Evolutionary conservation across 2,329 filamentous ascomycete genomes (phyloP), one percentile per base, ranked within the genome.

Genomic region (Cytospora chrysosperma): DNA sequence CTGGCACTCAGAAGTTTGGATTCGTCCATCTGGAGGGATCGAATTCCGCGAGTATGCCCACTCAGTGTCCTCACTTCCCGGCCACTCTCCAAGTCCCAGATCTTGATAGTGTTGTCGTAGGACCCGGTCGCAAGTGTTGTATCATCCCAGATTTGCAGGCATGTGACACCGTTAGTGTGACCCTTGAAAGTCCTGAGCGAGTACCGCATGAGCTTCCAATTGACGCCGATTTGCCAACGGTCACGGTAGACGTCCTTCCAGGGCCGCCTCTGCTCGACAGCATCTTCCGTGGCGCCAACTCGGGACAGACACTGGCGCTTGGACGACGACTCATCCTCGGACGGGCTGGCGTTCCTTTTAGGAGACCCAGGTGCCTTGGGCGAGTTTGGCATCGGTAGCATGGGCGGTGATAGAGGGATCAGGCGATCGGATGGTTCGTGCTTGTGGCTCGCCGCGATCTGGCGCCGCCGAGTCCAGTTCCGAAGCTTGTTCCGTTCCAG

Each of bases 171-270:
- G 73, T 97, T 97, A 13, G 86, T 88, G 75, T 98, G 82, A 1
- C 93, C 94, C 69, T 88, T 89, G 75, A 99, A 92, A 15, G 90
- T 86, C 72, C 89, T 93, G 69, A 91, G 89, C 8, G 88, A 88
- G 77, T 90, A 98, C 43, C 94, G 88, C 4, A 95, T 94, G 68
- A 96, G 93, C 75, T 97, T 96, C 95, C 95, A 99, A 75, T 98
- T 98, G 65, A 89, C 95, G 58, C 95, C 94, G 55, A 99, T 93
- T 74, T 94, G 95, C 59, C 62, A 67, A 13, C 75, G 87, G 74
- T 97, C 94, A 67, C 92, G 91, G 79, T 99, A 99, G 1, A 99
- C 92, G 66, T 96, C 93, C 76, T 99, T 99, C 95, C 95, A 99
- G 0, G 90, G 93, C 32, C 92, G 78, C 79, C 58, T 65, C 49